A percentile compares a stretch with the other conserved stretches of the same genome.
phyloP scores from a whole-genome alignment of 352 stramenopile species.

The Pythium diclinum region DNA sequence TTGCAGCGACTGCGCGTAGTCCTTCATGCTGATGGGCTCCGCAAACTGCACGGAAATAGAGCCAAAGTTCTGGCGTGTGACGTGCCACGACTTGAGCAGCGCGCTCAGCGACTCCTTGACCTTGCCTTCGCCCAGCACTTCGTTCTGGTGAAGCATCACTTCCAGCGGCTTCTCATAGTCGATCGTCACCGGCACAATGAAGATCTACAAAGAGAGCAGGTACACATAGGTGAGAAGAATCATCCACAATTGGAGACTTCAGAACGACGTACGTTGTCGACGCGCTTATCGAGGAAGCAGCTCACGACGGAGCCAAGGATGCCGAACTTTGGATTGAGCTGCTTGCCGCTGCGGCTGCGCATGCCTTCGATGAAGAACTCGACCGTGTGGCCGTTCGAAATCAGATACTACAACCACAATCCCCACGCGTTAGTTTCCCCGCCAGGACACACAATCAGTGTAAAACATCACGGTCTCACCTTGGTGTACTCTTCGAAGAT shows the following conservation, averaged over 20 bases:
- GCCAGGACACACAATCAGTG: no score
- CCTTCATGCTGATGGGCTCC: slow-evolving; percentile 57
- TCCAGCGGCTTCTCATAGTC: slow-evolving; percentile 87
- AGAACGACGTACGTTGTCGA: slow-evolving; percentile 61
- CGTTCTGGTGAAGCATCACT: slow-evolving; percentile 77
- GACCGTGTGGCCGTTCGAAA: slow-evolving; percentile 70
- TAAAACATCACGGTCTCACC: slow-evolving; percentile 11
- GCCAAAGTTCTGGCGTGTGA: slow-evolving; percentile 78
- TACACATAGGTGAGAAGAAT: background rate
- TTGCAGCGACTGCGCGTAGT: slow-evolving; percentile 30
- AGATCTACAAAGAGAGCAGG: slow-evolving; percentile 36
- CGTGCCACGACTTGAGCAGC: slow-evolving; percentile 62
- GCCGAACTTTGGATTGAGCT: slow-evolving; percentile 79
- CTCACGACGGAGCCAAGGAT: slow-evolving; percentile 66
- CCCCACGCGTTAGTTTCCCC: background rate
- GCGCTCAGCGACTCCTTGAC: slow-evolving; percentile 74
- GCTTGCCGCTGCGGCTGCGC: slow-evolving; percentile 79
- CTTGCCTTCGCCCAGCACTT: slow-evolving; percentile 76
- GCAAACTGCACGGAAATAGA: slow-evolving; percentile 81
- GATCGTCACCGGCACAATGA: slow-evolving; percentile 82
- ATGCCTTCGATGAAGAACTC: slow-evolving; percentile 88
- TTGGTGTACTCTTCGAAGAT: slow-evolving; percentile 83
- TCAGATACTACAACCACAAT: slow-evolving; percentile 45
- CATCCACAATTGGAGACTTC: background rate
- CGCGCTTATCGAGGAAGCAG: slow-evolving; percentile 60